These are phyloP conservation scores for Lasiosphaeriaceae sp. DNA, from an alignment of 495 filamentous ascomycete genomes.

Conservation along the genomic window DNA sequence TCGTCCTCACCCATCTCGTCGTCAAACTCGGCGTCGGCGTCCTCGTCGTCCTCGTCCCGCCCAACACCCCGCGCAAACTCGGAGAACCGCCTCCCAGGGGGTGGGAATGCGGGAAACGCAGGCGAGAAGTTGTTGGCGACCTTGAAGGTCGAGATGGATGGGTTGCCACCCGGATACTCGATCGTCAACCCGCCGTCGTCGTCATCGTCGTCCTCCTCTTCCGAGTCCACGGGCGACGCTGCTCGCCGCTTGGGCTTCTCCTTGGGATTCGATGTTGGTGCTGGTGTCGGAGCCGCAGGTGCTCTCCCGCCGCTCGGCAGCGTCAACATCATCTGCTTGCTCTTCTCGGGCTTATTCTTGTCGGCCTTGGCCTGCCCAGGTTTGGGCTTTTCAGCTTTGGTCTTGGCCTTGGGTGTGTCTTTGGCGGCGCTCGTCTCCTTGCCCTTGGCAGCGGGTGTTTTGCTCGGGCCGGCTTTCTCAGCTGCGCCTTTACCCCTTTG, in stretches of 20 bases:
- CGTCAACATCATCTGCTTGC: constrained; percentile 17
- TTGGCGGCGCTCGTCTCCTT: constrained; percentile 12
- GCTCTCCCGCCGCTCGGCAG: constrained; percentile 17
- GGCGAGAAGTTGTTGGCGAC: constrained; percentile 31
- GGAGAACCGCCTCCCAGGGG: constrained; percentile 36
- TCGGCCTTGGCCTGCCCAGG: constrained; percentile 12
- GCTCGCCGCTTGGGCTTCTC: constrained; percentile 21
- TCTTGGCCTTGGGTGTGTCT: constrained; percentile 5
- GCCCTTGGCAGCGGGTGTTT: neutral
- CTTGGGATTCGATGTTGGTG: constrained; percentile 15
- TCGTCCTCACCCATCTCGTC: constrained; percentile 25
- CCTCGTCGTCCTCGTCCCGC: constrained; percentile 37
- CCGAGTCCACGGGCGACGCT: constrained; percentile 25
- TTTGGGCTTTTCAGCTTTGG: neutral
- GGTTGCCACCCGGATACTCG: constrained; percentile 41
- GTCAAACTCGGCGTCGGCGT: constrained; percentile 30
- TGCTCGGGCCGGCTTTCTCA: constrained; percentile 15
- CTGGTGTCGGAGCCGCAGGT: constrained; percentile 10
- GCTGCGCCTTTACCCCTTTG: constrained; percentile 16
- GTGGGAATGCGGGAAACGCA: constrained; percentile 21
- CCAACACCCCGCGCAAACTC: constrained; percentile 31
- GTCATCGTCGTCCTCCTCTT: constrained; percentile 41
- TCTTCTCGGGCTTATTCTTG: constrained; percentile 8
- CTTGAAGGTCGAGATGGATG: constrained; percentile 11
- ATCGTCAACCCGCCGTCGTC: constrained; percentile 43